phyloP scores from a whole-genome alignment of 164 flowering plant species.

The Piper betle region DNA sequence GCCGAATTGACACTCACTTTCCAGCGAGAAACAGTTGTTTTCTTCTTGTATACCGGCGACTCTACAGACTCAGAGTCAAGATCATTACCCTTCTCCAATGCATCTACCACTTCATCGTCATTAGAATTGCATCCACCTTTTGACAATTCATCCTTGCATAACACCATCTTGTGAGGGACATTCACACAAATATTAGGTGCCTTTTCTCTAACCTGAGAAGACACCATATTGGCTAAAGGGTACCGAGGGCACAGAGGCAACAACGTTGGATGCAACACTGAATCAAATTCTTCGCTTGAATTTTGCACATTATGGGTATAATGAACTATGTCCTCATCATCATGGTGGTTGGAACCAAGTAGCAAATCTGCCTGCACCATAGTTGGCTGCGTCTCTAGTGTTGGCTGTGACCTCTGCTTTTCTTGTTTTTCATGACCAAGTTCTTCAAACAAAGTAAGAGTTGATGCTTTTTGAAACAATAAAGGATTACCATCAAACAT shows the following conservation, averaged over 20 bases:
- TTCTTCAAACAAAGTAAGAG: constrained; percentile 3
- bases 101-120: constrained; percentile 12
- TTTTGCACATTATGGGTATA: constrained; percentile 15
- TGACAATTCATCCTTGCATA: constrained; percentile 26
- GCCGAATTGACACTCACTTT: constrained; percentile 18
- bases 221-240: constrained; percentile 14
- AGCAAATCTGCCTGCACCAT: constrained; percentile 1
- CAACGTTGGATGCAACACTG: constrained; percentile 7
- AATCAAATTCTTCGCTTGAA: constrained; percentile 8
- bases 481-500: constrained; percentile 2
- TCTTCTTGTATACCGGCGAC: constrained; percentile 5
- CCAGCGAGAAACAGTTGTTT: constrained; percentile 5
- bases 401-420: constrained; percentile 9
- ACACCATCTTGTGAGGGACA: constrained; percentile 10
- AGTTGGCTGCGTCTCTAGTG: neutral
- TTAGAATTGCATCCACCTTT: constrained; percentile 26
- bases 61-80: constrained; percentile 15
- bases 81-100: constrained; percentile 14
- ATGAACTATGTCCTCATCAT: constrained; percentile 14
- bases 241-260: constrained; percentile 27
- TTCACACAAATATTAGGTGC: constrained; percentile 6
- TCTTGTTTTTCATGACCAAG: constrained; percentile 5
- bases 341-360: neutral
- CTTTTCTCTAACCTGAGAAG: constrained; percentile 7
- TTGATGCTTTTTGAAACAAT: constrained; percentile 8